Evolutionary conservation across 2,329 filamentous ascomycete species (phyloP), one percentile per base, ranked within the genome.

Genomic region (Rhinocladiella similis): DNA sequence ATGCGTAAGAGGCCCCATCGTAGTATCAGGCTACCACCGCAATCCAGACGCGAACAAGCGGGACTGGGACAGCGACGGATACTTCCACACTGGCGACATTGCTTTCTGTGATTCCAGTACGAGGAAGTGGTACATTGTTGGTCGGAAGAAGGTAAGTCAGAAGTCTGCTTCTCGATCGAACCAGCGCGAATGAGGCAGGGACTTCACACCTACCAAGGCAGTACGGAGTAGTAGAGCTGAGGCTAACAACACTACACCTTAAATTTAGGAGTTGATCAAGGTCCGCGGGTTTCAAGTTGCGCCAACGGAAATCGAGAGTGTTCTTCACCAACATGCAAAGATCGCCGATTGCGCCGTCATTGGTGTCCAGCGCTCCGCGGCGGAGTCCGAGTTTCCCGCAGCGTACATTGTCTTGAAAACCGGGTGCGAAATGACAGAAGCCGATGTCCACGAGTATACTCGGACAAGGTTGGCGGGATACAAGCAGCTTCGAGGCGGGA

Each of bases 91-190:
- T 0, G 82, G 82, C 0, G 82, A 84, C 60, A 76, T 84, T 19
- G 78, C 72, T 0, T 87, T 0, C 75, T 93, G 3, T 75, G 94
- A 12, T 79, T 81, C 2, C 75, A 86, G 62, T 89, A 96, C 53
- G 2, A 56, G 50, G 71, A 91, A 96, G 67, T 71, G 96, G 47
- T 87, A 90, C 27, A 60, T 60, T 19, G 58, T 60, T 14, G 58
- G 54, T 25, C 39, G 54, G 13, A 60, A 57, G 42, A 57, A 70
- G 56, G 66, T 66, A 43, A 45, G 66, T 54, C 65, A 67, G 27
- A 62, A 64, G 29, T 65, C n/a, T n/a, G n/a, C n/a, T n/a, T n/a
- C n/a, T n/a, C n/a, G n/a, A n/a, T n/a, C n/a, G n/a, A n/a, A n/a
- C n/a, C n/a, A n/a, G n/a, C n/a, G n/a, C n/a, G n/a, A n/a, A n/a